Evolutionary conservation across 352 stramenopile species (phyloP).

Genomic region (Aphanomyces astaci): DNA sequence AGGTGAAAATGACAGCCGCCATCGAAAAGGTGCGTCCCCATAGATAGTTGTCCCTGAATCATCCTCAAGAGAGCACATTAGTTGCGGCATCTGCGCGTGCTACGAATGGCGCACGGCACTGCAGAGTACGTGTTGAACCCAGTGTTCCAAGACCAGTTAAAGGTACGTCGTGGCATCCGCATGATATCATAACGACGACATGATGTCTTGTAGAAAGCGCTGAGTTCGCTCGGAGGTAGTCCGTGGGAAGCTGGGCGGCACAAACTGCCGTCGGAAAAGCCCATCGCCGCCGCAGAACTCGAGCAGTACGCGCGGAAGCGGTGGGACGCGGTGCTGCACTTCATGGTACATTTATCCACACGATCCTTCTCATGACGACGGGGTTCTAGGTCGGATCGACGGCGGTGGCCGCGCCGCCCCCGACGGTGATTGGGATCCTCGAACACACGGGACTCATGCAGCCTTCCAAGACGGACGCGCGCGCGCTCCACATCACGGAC

Average conservation of each 20-base stretch:
- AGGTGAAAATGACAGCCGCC: neutral
- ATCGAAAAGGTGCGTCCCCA: constrained; percentile 13
- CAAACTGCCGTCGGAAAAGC: constrained; percentile 36
- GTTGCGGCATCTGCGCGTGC: constrained; percentile 10
- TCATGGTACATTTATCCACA: constrained; percentile 38
- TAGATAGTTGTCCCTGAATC: no score
- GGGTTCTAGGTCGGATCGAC: constrained; percentile 35
- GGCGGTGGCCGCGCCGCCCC: constrained; percentile 49
- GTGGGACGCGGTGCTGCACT: constrained; percentile 68
- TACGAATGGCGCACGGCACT: neutral
- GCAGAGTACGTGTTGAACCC: constrained; percentile 3
- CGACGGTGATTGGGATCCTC: constrained; percentile 66
- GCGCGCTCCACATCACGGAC: constrained; percentile 77
- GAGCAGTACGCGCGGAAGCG: constrained; percentile 50
- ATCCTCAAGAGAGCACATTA: no score
- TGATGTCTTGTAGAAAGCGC: constrained; percentile 34
- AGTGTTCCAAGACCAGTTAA: constrained; percentile 12
- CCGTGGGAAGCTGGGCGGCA: constrained; percentile 57
- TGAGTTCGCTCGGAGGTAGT: constrained; percentile 62
- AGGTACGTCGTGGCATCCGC: neutral
- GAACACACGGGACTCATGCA: constrained; percentile 64
- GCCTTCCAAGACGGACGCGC: constrained; percentile 41
- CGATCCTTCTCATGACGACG: neutral
- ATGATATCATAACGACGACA: no score
- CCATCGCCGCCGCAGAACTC: constrained; percentile 42